A percentile compares a stretch with the other conserved stretches of the same genome.
These are phyloP conservation scores for Sechiopsis laciniata DNA, from an alignment of 306 rosid genomes.

Conservation along the genomic window DNA sequence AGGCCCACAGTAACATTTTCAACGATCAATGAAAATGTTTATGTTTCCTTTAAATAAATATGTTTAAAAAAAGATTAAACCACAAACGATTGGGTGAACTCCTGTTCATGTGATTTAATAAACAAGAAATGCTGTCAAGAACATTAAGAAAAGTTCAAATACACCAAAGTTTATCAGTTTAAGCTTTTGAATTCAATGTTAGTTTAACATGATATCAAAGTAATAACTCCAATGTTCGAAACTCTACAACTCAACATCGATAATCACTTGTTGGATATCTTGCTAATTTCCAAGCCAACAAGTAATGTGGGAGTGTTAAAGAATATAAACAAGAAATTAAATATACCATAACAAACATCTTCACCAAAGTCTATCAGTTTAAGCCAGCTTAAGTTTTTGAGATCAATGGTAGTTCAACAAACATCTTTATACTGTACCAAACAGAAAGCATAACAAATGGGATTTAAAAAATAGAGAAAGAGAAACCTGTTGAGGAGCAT, in stretches of 20 bases:
- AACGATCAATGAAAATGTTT: too few species aligned
- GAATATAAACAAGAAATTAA: not conserved
- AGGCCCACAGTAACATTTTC: too few species aligned
- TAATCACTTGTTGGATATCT: not conserved
- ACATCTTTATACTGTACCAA: too few species aligned
- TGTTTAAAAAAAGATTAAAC: not conserved
- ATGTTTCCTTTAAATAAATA: too few species aligned
- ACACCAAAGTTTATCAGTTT: not conserved
- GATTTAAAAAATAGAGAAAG: not conserved
- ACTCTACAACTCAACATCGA: not conserved
- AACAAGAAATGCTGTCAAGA: not conserved
- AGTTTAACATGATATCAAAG: not conserved
- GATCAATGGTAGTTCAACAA: not conserved
- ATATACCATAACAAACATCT: not conserved
- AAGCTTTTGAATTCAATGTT: not conserved
- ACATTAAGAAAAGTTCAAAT: not conserved
- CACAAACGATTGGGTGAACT: not conserved
- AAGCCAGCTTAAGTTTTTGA: not conserved
- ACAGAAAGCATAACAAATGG: not conserved
- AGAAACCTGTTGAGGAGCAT: conserved; percentile 70
- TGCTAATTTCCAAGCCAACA: not conserved
- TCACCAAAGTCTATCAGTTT: too few species aligned
- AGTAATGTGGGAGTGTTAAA: not conserved
- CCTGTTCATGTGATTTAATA: not conserved
- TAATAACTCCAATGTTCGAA: not conserved